Percentiles rank a stretch among this genome's conserved stretches.
These are phyloP conservation scores for Cymbidium sinense DNA, from an alignment of 106 monocot species.

Conservation along the genomic window DNA sequence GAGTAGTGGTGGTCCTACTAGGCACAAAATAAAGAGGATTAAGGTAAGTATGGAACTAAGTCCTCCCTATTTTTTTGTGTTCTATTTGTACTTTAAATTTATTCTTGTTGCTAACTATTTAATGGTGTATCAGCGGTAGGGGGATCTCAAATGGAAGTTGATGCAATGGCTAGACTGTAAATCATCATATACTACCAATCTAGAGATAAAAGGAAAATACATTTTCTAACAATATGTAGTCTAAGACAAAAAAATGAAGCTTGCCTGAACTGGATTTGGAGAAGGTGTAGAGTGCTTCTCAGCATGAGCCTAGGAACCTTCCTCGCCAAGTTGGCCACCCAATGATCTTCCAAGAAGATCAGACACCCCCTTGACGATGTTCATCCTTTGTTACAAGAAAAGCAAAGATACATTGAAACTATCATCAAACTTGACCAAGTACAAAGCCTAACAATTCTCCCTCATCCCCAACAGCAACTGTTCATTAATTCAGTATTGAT, in stretches of 20 bases:
- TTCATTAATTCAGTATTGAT: not conserved
- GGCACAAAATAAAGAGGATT: no score
- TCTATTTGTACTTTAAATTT: no score
- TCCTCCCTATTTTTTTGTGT: no score
- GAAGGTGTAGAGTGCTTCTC: constrained; percentile 69
- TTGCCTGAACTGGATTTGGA: constrained; percentile 62
- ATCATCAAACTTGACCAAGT: not conserved
- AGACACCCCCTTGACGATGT: constrained; percentile 91
- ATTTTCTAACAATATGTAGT: not conserved
- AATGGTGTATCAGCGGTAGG: no score
- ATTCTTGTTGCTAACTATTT: no score
- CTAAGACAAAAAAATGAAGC: not conserved
- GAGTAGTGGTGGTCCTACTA: no score
- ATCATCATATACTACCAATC: not conserved
- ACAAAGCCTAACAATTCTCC: not conserved
- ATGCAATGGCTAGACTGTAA: not conserved
- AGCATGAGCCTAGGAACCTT: constrained; percentile 17
- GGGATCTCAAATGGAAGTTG: no score
- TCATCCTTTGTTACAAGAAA: constrained; percentile 45
- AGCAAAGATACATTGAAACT: not conserved
- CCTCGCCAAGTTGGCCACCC: constrained; percentile 44
- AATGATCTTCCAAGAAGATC: constrained; percentile 83
- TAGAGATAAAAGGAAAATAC: not conserved
- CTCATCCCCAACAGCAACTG: not conserved
- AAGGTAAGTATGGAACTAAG: no score